Base-by-base conservation (phyloP, 352 stramenopile species). In the Pythium plurisporium region DNA sequence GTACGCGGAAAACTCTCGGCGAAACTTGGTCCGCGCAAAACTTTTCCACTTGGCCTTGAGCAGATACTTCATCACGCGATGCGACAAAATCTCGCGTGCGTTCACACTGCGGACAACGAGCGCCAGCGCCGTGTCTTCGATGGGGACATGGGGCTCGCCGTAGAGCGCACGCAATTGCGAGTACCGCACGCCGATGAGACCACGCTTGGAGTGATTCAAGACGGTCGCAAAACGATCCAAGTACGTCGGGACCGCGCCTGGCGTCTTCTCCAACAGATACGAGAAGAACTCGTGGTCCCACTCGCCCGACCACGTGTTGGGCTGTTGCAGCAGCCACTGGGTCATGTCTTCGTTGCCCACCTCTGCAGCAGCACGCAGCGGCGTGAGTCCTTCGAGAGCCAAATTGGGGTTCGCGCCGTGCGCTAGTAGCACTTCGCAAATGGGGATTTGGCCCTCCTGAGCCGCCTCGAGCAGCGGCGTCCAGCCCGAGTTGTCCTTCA, bases 381-480 rank as follows among this genome's bases (percentile, higher is more conserved):
- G 75, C 11, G 78, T 85, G 37, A 88, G 56, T 0, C 71, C 60
- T 6, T 44, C 52, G 14, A 70, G 54, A 0, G 64, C 62, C 5
- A 86, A 52, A 38, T 85, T 61, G 0, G 73, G 72, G 5, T 55
- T 78, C 9, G 73, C 75, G 15, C 72, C 72, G n/a, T 65, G 54
- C 12, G 66, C 70, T 4, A 86, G 33, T 20, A 86, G 56, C 20
- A 74, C 68, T 43, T 74, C 59, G 30, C 75, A 83, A n/a, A 73
- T 74, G 20, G 40, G 53, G 47, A 82, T 70, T 47, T 82, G 75
- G 3, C 73, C 78, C 59, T 85, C 75, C 41, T 88, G 75, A 5
- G 74, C 72, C 5, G 75, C 78, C 41, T 88, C 78, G 7, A 88
- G 72, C 56, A 86, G 54, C 22, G 78, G 75, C 38, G 73, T 86